Conservation (phyloP, 495 filamentous ascomycete species). For the Aspergillus sclerotiicarbonarius region DNA sequence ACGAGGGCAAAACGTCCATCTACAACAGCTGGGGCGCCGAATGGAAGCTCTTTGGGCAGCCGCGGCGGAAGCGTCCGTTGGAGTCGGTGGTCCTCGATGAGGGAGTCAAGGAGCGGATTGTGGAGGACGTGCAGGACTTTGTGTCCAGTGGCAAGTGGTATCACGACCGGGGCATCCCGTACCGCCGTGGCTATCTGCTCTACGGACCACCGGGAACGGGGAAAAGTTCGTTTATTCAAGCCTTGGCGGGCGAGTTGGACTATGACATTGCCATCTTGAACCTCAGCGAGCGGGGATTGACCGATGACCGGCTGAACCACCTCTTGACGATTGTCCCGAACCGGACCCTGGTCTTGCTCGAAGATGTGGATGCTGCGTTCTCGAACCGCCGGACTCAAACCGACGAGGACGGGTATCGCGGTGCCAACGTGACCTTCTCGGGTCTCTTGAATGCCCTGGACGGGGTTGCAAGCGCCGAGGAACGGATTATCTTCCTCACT, state of each 20-base stretch:
- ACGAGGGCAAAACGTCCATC: constrained; percentile 92
- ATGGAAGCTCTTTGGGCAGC: constrained; percentile 85
- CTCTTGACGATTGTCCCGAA: constrained; percentile 85
- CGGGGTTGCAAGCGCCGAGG: constrained; percentile 91
- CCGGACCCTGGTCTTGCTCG: constrained; percentile 81
- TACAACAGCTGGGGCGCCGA: constrained; percentile 78
- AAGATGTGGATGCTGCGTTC: constrained; percentile 96
- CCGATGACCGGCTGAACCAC: constrained; percentile 86
- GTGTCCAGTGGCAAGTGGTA: constrained; percentile 81
- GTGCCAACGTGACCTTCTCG: constrained; percentile 92
- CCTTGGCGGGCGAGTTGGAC: constrained; percentile 85
- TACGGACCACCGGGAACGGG: constrained; percentile 94
- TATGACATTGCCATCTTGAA: constrained; percentile 95
- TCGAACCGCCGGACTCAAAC: constrained; percentile 67
- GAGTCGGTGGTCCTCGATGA: constrained; percentile 84
- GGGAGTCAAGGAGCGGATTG: constrained; percentile 82
- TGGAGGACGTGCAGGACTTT: constrained; percentile 83
- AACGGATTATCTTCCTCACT: constrained; percentile 89
- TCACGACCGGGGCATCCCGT: constrained; percentile 90
- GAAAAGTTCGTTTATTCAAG: constrained; percentile 96
- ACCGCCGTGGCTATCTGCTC: constrained; percentile 87
- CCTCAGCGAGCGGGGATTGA: constrained; percentile 87
- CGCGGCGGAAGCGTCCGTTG: constrained; percentile 81
- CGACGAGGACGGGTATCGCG: constrained; percentile 81
- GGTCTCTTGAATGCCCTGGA: constrained; percentile 92